Percentiles rank a stretch among this genome's conserved stretches.
These are phyloP conservation scores for Lentinus tigrinus DNA, from an alignment of 768 basidiomycete species.

Conservation along the genomic window DNA sequence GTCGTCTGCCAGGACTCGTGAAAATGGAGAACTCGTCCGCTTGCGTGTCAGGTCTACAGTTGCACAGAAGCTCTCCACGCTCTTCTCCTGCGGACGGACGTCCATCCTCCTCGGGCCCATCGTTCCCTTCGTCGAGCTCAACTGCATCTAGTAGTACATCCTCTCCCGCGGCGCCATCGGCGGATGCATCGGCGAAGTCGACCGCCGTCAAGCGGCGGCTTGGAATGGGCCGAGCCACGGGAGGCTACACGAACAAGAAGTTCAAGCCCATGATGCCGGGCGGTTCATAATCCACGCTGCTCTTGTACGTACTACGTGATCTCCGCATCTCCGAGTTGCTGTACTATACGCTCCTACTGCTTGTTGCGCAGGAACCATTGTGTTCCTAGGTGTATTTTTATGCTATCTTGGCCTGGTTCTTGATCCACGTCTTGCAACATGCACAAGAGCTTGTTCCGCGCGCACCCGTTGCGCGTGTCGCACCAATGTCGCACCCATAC, in stretches of 20 bases:
- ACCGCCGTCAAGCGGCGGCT: constrained; percentile 51
- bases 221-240: constrained; percentile 55
- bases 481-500: background rate
- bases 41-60: background rate
- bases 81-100: background rate
- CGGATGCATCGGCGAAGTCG: background rate
- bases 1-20: too few relatives aligned
- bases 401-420: background rate
- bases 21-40: too few relatives aligned
- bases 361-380: background rate
- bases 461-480: background rate
- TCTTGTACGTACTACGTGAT: background rate
- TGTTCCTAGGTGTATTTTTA: background rate
- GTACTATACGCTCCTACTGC: background rate
- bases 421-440: background rate
- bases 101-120: background rate
- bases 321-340: background rate
- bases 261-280: constrained; percentile 52
- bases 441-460: background rate
- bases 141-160: background rate
- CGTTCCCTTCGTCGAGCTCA: background rate
- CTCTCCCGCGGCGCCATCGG: background rate
- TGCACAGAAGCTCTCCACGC: background rate
- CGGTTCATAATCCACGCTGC: background rate
- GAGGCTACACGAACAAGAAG: constrained; percentile 66